Evolutionary conservation across 2,329 filamentous ascomycete species (phyloP), one percentile per base, ranked within the genome.

Genomic region (Clonostachys byssicola): DNA sequence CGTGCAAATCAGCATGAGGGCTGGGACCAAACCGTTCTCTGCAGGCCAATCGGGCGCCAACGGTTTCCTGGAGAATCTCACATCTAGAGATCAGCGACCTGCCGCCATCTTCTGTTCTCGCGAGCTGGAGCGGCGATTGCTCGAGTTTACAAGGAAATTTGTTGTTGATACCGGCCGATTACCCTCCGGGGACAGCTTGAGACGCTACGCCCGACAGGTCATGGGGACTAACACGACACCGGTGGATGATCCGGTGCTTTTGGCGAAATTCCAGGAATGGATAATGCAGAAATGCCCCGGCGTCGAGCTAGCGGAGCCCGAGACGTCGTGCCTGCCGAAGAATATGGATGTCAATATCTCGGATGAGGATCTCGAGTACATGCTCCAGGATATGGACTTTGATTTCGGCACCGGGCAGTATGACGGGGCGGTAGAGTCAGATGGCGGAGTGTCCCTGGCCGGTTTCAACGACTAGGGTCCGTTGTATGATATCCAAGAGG

Each of bases 41-140:
- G 36, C 36, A n/a, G 36, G 36, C 12, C 36, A 39, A n/a, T 39
- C 36, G 7, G 36, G 14, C 7, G 36, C 36, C 36, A 75, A 75
- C 60, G 71, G 71, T 44, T 81, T 71, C 54, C 54, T 79, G 34
- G 66, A 71, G 51, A 66, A 64, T 3, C 63, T 80, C 35, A 62
- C 66, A 2, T 34, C 63, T 9, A 66, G 72, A 6, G 72, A 71
- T 49, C 63, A 67, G 13, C 69, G 71, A 10, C 76, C 75, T 0
- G 74, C 77, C 0, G 60, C 61, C 9, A 68, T 83, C 1, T 84
- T 85, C 58, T 82, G 77, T 60, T 80, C 75, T 16, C 67, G 77
- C 7, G 78, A 83, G 55, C 68, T 85, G 18, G 81, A 84, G 59
- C 64, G 59, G n/a, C 77, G 74, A 3, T 63, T 85, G 13, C 58